Evolutionary conservation across 75 land plant species (phyloP), one percentile per base, ranked within the genome.

Genomic region (Pinus albicaulis): DNA sequence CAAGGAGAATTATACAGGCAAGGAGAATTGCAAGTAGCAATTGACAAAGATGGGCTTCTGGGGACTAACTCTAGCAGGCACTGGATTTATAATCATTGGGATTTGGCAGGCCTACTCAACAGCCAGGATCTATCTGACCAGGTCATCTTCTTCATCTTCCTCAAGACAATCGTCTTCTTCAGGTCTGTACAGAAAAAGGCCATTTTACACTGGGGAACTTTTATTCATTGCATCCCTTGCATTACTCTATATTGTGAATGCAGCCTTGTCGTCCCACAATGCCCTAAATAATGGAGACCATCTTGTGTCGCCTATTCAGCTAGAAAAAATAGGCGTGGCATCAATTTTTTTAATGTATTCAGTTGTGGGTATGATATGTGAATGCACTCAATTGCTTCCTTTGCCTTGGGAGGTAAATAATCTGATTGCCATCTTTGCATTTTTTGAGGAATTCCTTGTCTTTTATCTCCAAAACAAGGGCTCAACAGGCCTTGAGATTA

Each of bases 401-500:
- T 55, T 72, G 74, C 74, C 74, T 14, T 52, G 57, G 56, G 57
- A 72, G 34, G 34, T 52, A 28, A 14, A 23, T 72, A 24, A 72
- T 55, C 48, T 72, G 57, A 55, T 72, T 52, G 81, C 75, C 38
- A 71, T 90, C n/a, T 87, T 86, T 65, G 92, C 87, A 6, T 94
- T 88, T 59, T 82, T 63, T 3, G 86, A 86, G 55, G 95, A 97
- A 76, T 87, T 97, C 71, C 62, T 91, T 59, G 61, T 92, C 59
- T 91, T 87, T 63, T 91, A 90, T 72, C 70, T 87, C 52, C 90
- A 82, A n/a, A 74, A 79, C 44, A 82, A 81, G 73, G 88, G 87
- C 73, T 59, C 86, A 5, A 71, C 79, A 72, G 98, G 98, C 25
- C 73, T 95, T 24, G 98, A 97, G 78, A 88, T 80, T 71, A 82